phyloP scores from a whole-genome alignment of 2,329 filamentous ascomycete genomes.

The Colletotrichum acutatum region DNA sequence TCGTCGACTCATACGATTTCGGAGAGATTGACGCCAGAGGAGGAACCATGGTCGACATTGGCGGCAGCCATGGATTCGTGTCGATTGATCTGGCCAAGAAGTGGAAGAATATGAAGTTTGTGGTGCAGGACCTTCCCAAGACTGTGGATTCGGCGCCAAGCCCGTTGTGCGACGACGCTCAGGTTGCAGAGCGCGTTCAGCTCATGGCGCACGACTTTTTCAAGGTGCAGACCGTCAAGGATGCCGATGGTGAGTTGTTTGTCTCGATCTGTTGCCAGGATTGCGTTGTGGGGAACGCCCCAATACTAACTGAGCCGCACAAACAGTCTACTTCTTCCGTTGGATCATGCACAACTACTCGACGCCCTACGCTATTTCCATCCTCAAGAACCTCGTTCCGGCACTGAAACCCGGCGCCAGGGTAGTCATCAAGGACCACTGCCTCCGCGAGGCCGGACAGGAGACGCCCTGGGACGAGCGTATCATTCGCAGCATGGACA shows the following conservation, averaged over 20 bases:
- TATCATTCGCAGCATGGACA: constrained; percentile 60
- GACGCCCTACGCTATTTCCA: constrained; percentile 45
- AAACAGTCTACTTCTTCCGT: constrained; percentile 54
- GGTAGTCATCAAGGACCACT: constrained; percentile 42
- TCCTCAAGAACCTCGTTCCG: constrained; percentile 48
- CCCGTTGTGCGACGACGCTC: constrained; percentile 28
- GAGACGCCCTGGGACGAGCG: constrained; percentile 59
- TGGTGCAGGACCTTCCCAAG: constrained; percentile 46
- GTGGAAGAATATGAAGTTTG: constrained; percentile 51
- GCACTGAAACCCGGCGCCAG: constrained; percentile 50
- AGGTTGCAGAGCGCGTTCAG: constrained; percentile 27
- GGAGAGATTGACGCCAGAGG: constrained; percentile 53
- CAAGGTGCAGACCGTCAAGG: constrained; percentile 30
- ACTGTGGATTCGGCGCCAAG: constrained; percentile 35
- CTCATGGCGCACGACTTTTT: constrained; percentile 39
- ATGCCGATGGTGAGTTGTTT: constrained; percentile 42
- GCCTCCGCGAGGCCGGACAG: constrained; percentile 50
- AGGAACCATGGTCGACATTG: constrained; percentile 67
- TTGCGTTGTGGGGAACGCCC: not conserved
- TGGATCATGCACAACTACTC: constrained; percentile 59
- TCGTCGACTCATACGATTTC: constrained; percentile 67
- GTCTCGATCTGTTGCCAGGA: too few species aligned
- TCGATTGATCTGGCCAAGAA: constrained; percentile 62
- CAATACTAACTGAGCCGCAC: not conserved
- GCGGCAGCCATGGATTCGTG: constrained; percentile 69